Percentiles rank a stretch among this genome's conserved stretches.
These are phyloP conservation scores for Ophiocordyceps sinensis DNA, from an alignment of 2,329 filamentous ascomycete genomes.

Conservation along the genomic window DNA sequence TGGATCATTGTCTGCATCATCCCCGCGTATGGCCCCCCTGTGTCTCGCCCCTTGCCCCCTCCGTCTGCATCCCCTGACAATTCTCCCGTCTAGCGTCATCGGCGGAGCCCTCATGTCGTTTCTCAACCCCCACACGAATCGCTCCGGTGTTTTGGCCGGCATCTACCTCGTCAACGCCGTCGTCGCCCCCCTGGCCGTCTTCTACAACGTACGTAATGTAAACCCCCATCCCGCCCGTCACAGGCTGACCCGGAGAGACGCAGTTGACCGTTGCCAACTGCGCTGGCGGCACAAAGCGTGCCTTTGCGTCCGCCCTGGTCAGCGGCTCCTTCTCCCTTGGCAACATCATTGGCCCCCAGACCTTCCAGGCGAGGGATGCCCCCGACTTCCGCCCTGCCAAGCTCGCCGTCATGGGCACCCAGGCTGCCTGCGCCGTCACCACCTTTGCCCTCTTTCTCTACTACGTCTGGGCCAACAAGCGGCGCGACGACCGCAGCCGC, in stretches of 20 bases:
- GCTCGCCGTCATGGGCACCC: slow-evolving; percentile 37
- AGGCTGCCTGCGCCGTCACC: slow-evolving; percentile 25
- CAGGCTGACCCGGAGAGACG: not conserved
- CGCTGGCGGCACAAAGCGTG: slow-evolving; percentile 36
- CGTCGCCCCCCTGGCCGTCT: slow-evolving; percentile 28
- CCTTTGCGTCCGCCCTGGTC: slow-evolving; percentile 33
- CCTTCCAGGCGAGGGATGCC: slow-evolving; percentile 35
- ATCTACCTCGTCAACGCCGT: slow-evolving; percentile 38
- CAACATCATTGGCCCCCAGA: slow-evolving; percentile 43
- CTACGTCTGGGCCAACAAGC: slow-evolving; percentile 34
- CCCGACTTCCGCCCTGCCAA: slow-evolving; percentile 39
- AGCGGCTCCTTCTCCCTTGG: slow-evolving; percentile 36
- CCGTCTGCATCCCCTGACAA: too few species aligned
- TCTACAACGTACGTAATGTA: slow-evolving; percentile 24
- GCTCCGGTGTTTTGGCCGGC: slow-evolving; percentile 29
- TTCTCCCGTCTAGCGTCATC: slow-evolving; percentile 18
- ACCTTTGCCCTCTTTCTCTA: slow-evolving; percentile 32
- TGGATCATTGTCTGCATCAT: slow-evolving; percentile 34
- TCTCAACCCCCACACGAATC: slow-evolving; percentile 25
- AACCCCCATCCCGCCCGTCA: not conserved
- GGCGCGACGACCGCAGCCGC: slow-evolving; percentile 12
- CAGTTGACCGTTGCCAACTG: slow-evolving; percentile 36
- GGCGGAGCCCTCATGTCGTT: slow-evolving; percentile 40
- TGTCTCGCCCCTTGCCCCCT: slow-evolving; percentile 4
- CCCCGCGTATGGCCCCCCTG: slow-evolving; percentile 20